These are phyloP conservation scores for Waltergamsia citrina DNA, from an alignment of 2,329 filamentous ascomycete species.

Conservation along the genomic window DNA sequence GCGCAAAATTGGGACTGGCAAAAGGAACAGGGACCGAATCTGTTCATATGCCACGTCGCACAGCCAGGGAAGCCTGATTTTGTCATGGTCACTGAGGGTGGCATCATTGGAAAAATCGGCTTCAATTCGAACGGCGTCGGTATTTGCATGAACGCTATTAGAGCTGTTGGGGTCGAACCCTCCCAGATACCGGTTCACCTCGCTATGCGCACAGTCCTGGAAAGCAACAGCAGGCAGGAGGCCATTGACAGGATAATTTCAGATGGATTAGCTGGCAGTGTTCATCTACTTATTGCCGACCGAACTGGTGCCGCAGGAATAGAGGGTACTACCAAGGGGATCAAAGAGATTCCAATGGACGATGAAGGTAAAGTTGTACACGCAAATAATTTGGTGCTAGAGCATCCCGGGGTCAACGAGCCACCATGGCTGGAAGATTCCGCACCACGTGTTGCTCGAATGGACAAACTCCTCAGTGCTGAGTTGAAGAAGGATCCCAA, in stretches of 20 bases:
- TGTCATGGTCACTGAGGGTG: slow-evolving; percentile 47
- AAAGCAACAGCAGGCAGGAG: slow-evolving; percentile 27
- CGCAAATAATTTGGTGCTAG: slow-evolving; percentile 12
- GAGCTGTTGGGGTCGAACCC: slow-evolving; percentile 41
- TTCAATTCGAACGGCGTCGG: slow-evolving; percentile 51
- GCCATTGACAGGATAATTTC: slow-evolving; percentile 2
- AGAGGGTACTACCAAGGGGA: slow-evolving; percentile 5
- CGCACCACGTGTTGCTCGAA: slow-evolving; percentile 11
- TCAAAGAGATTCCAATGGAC: slow-evolving; percentile 3
- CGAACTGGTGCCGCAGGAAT: slow-evolving; percentile 2
- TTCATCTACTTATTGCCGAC: slow-evolving; percentile 7
- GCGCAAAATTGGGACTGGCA: slow-evolving; percentile 56
- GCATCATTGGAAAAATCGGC: slow-evolving; percentile 57
- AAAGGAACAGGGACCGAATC: slow-evolving; percentile 41
- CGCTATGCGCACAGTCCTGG: slow-evolving; percentile 44
- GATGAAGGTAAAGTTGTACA: slow-evolving; percentile 5
- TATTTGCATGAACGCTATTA: slow-evolving; percentile 52
- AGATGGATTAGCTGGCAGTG: slow-evolving; percentile 6
- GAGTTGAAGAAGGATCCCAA: slow-evolving; percentile 1
- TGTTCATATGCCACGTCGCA: slow-evolving; percentile 35
- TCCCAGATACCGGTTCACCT: slow-evolving; percentile 50
- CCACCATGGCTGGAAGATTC: slow-evolving; percentile 19
- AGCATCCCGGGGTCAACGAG: slow-evolving; percentile 17
- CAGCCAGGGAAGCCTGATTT: slow-evolving; percentile 32
- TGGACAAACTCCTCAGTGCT: slow-evolving; percentile 14